Evolutionary conservation across 163 green algal species (phyloP).

Genomic region (Scenedesmus sp.): DNA sequence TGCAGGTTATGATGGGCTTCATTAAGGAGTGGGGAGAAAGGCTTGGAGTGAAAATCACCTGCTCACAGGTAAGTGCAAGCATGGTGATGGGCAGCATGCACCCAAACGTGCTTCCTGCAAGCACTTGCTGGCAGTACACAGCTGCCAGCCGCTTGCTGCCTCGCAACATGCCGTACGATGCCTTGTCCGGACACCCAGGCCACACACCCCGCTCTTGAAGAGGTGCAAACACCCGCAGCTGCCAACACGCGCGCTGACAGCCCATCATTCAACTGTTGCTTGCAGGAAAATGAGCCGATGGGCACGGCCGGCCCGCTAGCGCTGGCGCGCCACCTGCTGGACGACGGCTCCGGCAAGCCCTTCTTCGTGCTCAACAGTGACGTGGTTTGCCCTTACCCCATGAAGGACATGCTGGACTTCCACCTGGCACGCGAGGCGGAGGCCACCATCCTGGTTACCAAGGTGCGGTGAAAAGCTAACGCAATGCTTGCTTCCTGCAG

Average conservation of each 20-base stretch:
- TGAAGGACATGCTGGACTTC: constrained; percentile 83
- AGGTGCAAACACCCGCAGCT: too few relatives aligned
- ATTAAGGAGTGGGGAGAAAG: constrained; percentile 95
- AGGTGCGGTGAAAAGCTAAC: constrained; percentile 50
- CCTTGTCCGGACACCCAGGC: background rate
- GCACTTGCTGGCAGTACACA: background rate
- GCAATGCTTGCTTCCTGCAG: too few relatives aligned
- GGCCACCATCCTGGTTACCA: constrained; percentile 81
- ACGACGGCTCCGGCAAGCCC: constrained; percentile 90
- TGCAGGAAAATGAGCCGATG: constrained; percentile 97
- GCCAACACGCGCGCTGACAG: background rate
- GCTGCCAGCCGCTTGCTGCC: background rate
- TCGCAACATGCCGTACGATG: background rate
- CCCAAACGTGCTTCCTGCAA: background rate
- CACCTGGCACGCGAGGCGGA: constrained; percentile 71
- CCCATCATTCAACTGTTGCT: background rate
- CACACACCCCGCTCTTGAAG: too few relatives aligned
- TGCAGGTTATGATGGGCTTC: constrained; percentile 95
- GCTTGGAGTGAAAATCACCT: constrained; percentile 94
- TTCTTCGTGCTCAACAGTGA: constrained; percentile 99
- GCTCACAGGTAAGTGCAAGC: constrained; percentile 77
- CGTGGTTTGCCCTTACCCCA: constrained; percentile 80
- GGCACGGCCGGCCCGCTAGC: constrained; percentile 96
- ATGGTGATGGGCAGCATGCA: background rate
- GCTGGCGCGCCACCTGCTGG: constrained; percentile 89